phyloP scores from a whole-genome alignment of 805 yeast species.

The Cyberlindnera sargentensis region DNA sequence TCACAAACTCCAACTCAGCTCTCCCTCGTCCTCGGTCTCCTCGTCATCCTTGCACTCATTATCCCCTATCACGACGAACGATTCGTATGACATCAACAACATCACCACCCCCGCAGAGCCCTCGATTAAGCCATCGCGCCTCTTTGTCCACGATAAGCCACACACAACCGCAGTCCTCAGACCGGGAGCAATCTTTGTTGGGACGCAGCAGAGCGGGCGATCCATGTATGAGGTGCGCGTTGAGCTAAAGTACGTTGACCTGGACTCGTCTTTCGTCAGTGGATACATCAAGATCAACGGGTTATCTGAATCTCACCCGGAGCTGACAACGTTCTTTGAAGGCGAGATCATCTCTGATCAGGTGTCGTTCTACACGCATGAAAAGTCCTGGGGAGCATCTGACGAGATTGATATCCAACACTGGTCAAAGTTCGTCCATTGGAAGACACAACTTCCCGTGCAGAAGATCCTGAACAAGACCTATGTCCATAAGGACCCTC shows the following conservation, averaged over 20 bases:
- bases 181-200: slow-evolving; percentile 56
- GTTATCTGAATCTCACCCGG: slow-evolving; percentile 58
- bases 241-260: slow-evolving; percentile 63
- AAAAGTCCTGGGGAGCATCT: slow-evolving; percentile 46
- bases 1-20: slow-evolving; percentile 5
- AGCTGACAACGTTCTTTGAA: slow-evolving; percentile 68
- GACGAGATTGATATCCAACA: slow-evolving; percentile 57
- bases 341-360: slow-evolving; percentile 54
- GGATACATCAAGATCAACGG: slow-evolving; percentile 69
- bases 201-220: slow-evolving; percentile 65
- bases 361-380: slow-evolving; percentile 36
- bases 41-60: slow-evolving; percentile 5
- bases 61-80: slow-evolving; percentile 5
- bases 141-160: slow-evolving; percentile 11
- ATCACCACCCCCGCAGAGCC: neutral
- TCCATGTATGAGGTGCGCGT: slow-evolving; percentile 61
- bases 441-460: slow-evolving; percentile 25
- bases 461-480: slow-evolving; percentile 12
- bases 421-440: slow-evolving; percentile 53
- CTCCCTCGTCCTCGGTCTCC: neutral
- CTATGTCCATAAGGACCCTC: slow-evolving; percentile 23
- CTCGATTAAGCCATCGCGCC: slow-evolving; percentile 1
- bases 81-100: neutral
- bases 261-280: slow-evolving; percentile 38
- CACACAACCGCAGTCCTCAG: slow-evolving; percentile 38